Base-by-base conservation (phyloP, 2,329 filamentous ascomycete genomes). In the Podosphaera fusca region DNA sequence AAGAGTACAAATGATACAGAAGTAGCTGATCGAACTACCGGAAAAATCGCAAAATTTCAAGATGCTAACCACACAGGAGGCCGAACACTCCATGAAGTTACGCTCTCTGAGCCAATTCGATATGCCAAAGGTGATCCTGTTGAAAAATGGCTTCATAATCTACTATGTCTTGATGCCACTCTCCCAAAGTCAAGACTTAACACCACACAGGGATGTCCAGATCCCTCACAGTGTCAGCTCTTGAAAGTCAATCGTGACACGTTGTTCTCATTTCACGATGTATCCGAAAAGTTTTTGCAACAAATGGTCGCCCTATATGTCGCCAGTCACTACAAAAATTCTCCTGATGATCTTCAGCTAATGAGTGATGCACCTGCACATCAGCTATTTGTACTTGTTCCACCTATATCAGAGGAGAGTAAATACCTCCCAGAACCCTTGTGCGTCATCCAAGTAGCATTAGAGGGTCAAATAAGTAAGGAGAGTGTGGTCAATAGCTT, bases 281-380 rank as follows among this genome's bases (percentile, higher is more conserved):
- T 96, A 29, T 94, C 92, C 2, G 92, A 98, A 69, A 92, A 89
- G 67, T 96, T 98, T 71, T 72, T 98, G 57, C 92, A 98, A 68
- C 88, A 95, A 65, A 95, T 98, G 87, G 90, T 98, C 71, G 88
- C 89, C 0, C 78, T 98, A 1, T 98, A 96, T 64, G 94, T 98
- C 34, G 88, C 92, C 34, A 94, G 87, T 63, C 88, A 95, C 70
- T 95, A 98, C 75, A 96, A 96, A 71, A 98, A 98, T 71, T 87
- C 89, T 0, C 92, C 92, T 0, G 94, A 98, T 65, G 92, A 98
- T 65, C 76, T 98, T n/a, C 92, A 96, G 69, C 78, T 98, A 58
- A 94, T 98, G 87, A 95, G 87, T 60, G 92, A 98, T 70, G 92
- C 92, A 0, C 92, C 92, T 1, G 90, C 92, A 0, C 92, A 98